Percentiles rank a stretch among this genome's conserved stretches.
phyloP scores from a whole-genome alignment of 495 filamentous ascomycete species.

The Neurospora africana region DNA sequence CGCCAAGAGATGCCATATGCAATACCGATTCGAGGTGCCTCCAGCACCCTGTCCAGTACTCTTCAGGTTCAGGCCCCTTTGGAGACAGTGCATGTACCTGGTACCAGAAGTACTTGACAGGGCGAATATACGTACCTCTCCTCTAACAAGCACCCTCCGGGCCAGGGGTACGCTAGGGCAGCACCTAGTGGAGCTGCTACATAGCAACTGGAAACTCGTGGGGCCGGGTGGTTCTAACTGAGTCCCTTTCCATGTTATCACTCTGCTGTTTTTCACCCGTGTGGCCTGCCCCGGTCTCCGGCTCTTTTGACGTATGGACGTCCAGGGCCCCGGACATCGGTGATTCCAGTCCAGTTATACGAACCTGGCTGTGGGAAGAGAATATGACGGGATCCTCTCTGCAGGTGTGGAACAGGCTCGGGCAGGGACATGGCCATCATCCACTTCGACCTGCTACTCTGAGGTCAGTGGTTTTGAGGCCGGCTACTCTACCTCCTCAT shows the following conservation, averaged over 20 bases:
- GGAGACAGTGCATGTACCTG: background rate
- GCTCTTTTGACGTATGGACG: background rate
- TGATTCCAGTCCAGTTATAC: background rate
- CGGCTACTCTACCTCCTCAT: background rate
- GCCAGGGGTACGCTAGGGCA: background rate
- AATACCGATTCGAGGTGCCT: background rate
- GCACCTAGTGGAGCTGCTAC: background rate
- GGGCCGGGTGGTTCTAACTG: background rate
- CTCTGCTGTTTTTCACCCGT: background rate
- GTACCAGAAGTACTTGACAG: background rate
- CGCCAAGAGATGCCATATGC: background rate
- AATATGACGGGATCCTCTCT: background rate
- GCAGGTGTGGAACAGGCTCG: background rate
- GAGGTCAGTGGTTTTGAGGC: background rate
- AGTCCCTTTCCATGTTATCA: background rate
- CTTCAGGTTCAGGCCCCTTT: background rate
- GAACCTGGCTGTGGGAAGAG: background rate
- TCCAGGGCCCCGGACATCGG: background rate
- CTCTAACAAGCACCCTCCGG: background rate
- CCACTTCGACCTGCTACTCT: background rate
- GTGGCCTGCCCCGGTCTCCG: background rate
- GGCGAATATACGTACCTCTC: background rate
- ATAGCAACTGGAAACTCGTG: background rate
- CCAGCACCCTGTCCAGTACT: background rate
- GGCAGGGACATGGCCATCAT: background rate